These are phyloP conservation scores for Chalciporus chontae DNA, from an alignment of 768 basidiomycete species.

Conservation along the genomic window DNA sequence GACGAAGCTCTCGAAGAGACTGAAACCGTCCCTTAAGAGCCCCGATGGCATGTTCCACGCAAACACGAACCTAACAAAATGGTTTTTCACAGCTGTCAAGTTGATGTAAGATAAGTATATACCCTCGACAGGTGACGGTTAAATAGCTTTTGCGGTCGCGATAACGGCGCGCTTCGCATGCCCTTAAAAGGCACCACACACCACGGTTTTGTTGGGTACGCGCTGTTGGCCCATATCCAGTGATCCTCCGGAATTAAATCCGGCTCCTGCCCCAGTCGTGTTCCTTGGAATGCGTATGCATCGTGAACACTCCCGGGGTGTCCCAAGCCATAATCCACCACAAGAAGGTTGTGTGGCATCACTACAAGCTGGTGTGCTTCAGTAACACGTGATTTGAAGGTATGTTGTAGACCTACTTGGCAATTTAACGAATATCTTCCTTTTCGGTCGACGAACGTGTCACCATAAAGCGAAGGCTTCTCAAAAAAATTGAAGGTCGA, in stretches of 20 bases:
- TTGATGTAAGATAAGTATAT: background rate
- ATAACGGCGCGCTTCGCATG: accelerated
- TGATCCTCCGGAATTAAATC: background rate
- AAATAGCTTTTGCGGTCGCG: slow-evolving; percentile 1
- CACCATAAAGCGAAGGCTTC: background rate
- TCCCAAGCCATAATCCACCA: slow-evolving; percentile 5
- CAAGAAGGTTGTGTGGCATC: slow-evolving; percentile 5
- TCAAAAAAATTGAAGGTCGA: slow-evolving; percentile 20
- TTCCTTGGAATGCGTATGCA: slow-evolving; percentile 3
- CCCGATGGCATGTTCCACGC: slow-evolving; percentile 8
- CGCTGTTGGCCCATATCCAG: slow-evolving; percentile 14
- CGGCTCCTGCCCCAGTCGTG: background rate
- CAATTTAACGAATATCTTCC: slow-evolving; percentile 14
- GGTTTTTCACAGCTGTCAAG: too few species aligned
- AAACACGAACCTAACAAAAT: background rate
- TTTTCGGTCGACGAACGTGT: slow-evolving; percentile 15
- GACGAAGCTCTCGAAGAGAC: background rate
- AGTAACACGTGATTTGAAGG: too few species aligned
- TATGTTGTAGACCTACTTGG: slow-evolving; percentile 8
- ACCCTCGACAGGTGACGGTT: slow-evolving; percentile 10
- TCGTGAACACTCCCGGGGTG: slow-evolving; percentile 11
- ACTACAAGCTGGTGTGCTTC: background rate
- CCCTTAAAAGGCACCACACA: slow-evolving; percentile 5
- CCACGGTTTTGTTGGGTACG: slow-evolving; percentile 10
- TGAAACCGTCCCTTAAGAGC: slow-evolving; percentile 7